phyloP scores from a whole-genome alignment of 1,284 basidiomycete species.

The Ustilago crameri region DNA sequence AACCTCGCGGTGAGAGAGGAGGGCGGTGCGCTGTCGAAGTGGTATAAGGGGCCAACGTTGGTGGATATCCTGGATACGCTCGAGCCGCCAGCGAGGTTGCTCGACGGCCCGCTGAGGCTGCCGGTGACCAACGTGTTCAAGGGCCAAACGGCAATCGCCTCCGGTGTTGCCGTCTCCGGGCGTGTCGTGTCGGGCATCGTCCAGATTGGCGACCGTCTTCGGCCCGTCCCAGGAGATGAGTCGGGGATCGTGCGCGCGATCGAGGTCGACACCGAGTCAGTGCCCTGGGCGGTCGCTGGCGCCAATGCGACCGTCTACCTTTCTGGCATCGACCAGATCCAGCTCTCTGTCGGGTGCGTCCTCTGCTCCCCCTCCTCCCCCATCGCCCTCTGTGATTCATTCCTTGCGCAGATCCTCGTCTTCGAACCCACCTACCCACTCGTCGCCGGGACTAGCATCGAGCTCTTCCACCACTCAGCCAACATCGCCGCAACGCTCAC shows the following conservation, averaged over 20 bases:
- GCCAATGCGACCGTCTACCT: conserved; percentile 87
- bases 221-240: conserved; percentile 91
- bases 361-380: conserved; percentile 77
- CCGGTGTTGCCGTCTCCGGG: conserved; percentile 84
- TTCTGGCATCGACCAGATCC: conserved; percentile 83
- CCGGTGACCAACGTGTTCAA: conserved; percentile 96
- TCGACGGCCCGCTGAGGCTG: conserved; percentile 81
- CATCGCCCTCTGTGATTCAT: conserved; percentile 80
- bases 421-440: conserved; percentile 93
- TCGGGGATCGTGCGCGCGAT: conserved; percentile 82
- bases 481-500: conserved; percentile 89
- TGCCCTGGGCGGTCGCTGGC: conserved; percentile 90
- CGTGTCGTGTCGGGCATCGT: conserved; percentile 86
- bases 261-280: conserved; percentile 81
- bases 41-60: conserved; percentile 89
- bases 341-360: conserved; percentile 86
- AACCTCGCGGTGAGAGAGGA: conserved; percentile 75
- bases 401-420: conserved; percentile 88
- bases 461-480: conserved; percentile 88
- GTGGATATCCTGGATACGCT: conserved; percentile 80
- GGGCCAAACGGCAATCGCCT: conserved; percentile 77
- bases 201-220: conserved; percentile 87
- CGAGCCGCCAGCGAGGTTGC: conserved; percentile 79
- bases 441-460: conserved; percentile 83
- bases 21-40: conserved; percentile 73